A percentile compares a stretch with the other conserved stretches of the same genome.
phyloP scores from a whole-genome alignment of 148 eudicot genomes.

The Diospyros kaki region DNA sequence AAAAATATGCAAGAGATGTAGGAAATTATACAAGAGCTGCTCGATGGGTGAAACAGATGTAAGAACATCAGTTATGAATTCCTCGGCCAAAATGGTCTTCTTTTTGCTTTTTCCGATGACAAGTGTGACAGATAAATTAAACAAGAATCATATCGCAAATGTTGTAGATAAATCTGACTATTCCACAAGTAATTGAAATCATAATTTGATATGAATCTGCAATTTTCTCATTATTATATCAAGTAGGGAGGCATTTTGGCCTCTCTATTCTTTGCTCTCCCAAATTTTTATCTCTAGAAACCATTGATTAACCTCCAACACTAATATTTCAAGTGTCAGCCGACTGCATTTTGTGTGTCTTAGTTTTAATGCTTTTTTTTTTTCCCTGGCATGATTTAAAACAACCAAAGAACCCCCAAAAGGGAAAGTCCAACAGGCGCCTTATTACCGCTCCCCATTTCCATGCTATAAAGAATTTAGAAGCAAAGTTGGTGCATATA shows the following conservation, averaged over 20 bases:
- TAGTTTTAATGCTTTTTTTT: no score
- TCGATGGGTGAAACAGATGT: neutral
- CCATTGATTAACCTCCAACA: neutral
- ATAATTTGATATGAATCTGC: neutral
- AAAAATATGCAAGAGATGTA: neutral
- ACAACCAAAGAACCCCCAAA: neutral
- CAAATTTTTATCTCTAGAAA: neutral
- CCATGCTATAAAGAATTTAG: neutral
- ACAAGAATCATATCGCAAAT: neutral
- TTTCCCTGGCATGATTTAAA: no score
- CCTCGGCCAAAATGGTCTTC: neutral
- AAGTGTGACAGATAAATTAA: neutral
- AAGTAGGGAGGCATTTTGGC: neutral
- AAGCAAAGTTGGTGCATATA: slow-evolving; percentile 2
- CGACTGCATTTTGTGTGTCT: neutral
- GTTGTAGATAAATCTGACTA: neutral
- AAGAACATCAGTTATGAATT: neutral
- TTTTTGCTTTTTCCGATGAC: neutral
- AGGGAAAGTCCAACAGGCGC: neutral
- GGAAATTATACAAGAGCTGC: neutral
- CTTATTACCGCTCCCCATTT: neutral
- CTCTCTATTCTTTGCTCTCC: neutral
- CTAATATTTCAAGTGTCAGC: slow-evolving; percentile 6
- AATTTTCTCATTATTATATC: neutral
- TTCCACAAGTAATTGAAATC: neutral